These are phyloP conservation scores for Drechslerella dactyloides DNA, from an alignment of 2,329 filamentous ascomycete genomes.

Conservation along the genomic window DNA sequence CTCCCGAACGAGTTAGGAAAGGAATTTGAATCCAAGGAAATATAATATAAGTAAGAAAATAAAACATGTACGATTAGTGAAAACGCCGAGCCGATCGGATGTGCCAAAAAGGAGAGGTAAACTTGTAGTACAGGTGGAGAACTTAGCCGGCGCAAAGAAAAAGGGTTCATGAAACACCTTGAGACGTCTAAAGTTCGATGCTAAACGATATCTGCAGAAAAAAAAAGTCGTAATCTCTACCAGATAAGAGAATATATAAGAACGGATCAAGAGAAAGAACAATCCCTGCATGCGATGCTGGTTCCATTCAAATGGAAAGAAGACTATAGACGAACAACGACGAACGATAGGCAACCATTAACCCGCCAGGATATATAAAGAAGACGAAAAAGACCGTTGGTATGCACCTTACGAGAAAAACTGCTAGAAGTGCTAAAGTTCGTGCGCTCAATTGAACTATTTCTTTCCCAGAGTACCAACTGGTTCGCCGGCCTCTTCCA, in stretches of 20 bases:
- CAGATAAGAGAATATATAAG: slow-evolving; percentile 7
- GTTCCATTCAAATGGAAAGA: slow-evolving; percentile 12
- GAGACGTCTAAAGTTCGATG: neutral
- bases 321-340: neutral
- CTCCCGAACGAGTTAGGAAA: neutral
- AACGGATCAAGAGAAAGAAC: slow-evolving; percentile 13
- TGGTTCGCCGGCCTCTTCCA: slow-evolving; percentile 24
- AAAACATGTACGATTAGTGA: neutral
- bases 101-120: neutral
- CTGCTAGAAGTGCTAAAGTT: neutral
- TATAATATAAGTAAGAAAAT: slow-evolving; percentile 10
- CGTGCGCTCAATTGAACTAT: neutral
- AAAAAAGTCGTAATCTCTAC: slow-evolving; percentile 15
- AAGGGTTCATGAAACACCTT: neutral
- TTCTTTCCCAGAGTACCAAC: slow-evolving; percentile 21
- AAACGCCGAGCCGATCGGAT: slow-evolving; percentile 38
- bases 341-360: neutral
- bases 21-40: slow-evolving; percentile 6
- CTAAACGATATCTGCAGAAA: neutral
- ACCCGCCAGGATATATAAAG: slow-evolving; percentile 1
- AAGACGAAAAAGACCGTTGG: neutral
- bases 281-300: slow-evolving; percentile 21
- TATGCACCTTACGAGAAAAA: slow-evolving; percentile 1
- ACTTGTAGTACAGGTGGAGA: slow-evolving; percentile 2
- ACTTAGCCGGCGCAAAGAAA: neutral